phyloP scores from a whole-genome alignment of 2,329 filamentous ascomycete genomes.

The Metarhizium humberi region DNA sequence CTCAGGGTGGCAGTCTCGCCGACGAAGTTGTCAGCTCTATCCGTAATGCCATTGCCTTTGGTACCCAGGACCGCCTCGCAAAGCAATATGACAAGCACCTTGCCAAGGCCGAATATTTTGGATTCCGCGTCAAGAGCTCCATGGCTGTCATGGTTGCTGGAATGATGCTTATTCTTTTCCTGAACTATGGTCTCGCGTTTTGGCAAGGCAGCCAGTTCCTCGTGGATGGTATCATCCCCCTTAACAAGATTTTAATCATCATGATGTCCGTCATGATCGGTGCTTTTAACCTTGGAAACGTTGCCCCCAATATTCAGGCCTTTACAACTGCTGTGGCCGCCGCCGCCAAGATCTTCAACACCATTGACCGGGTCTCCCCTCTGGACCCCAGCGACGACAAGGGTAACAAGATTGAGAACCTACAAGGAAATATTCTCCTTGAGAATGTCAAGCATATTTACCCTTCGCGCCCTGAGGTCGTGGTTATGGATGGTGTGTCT shows the following conservation, averaged over 20 bases:
- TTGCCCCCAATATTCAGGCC: constrained; percentile 76
- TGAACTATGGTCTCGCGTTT: constrained; percentile 82
- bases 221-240: constrained; percentile 51
- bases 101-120: constrained; percentile 61
- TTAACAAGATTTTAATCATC: constrained; percentile 72
- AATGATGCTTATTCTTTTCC: constrained; percentile 76
- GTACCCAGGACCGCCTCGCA: constrained; percentile 86
- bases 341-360: constrained; percentile 84
- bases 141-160: constrained; percentile 71
- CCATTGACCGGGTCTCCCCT: constrained; percentile 81
- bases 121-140: constrained; percentile 63
- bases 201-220: constrained; percentile 79
- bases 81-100: constrained; percentile 75
- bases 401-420: constrained; percentile 62
- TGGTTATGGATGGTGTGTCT: constrained; percentile 76
- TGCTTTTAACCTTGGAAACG: constrained; percentile 81
- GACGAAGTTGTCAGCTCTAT: constrained; percentile 94
- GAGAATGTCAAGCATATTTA: constrained; percentile 86
- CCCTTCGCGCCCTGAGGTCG: constrained; percentile 82
- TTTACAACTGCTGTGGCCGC: constrained; percentile 79
- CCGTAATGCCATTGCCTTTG: constrained; percentile 85
- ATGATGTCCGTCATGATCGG: constrained; percentile 89
- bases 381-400: constrained; percentile 63
- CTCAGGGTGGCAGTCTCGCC: constrained; percentile 74
- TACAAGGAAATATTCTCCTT: constrained; percentile 73